phyloP scores from a whole-genome alignment of 371 early-diverging fungal species.

The Gilbertella persicaria region DNA sequence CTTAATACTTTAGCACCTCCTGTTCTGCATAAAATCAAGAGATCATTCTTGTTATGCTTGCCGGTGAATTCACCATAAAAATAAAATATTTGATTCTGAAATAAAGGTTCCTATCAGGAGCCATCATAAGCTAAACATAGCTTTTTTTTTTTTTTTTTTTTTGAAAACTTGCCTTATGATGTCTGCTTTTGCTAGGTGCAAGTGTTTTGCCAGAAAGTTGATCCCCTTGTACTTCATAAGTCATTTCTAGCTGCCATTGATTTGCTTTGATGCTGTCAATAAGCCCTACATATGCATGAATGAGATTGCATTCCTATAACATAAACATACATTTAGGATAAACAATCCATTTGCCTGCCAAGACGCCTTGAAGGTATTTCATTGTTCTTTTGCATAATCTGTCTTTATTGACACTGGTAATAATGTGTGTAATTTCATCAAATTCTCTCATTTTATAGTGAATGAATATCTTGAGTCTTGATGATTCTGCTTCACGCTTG shows the following conservation, averaged over 20 bases:
- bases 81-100: conserved; percentile 27
- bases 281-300: conserved; percentile 34
- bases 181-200: conserved; percentile 28
- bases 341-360: conserved; percentile 46
- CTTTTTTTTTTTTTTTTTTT: background rate
- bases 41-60: conserved; percentile 28
- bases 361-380: conserved; percentile 38
- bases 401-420: conserved; percentile 32
- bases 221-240: conserved; percentile 42
- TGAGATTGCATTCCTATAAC: no score
- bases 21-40: conserved; percentile 24
- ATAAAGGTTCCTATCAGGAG: conserved; percentile 14
- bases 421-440: conserved; percentile 34
- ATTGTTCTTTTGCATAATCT: conserved; percentile 32
- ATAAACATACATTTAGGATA: conserved; percentile 30
- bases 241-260: conserved; percentile 34
- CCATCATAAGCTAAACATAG: background rate
- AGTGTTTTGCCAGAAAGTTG: conserved; percentile 25
- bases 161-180: background rate
- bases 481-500: conserved; percentile 8
- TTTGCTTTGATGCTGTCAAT: conserved; percentile 26
- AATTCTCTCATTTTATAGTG: conserved; percentile 23
- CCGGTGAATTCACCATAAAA: conserved; percentile 33
- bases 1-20: conserved; percentile 29
- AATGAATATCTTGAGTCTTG: conserved; percentile 18